A percentile compares a stretch with the other conserved stretches of the same genome.
phyloP scores from a whole-genome alignment of 2,329 filamentous ascomycete species.

The Colletotrichum coccodes region DNA sequence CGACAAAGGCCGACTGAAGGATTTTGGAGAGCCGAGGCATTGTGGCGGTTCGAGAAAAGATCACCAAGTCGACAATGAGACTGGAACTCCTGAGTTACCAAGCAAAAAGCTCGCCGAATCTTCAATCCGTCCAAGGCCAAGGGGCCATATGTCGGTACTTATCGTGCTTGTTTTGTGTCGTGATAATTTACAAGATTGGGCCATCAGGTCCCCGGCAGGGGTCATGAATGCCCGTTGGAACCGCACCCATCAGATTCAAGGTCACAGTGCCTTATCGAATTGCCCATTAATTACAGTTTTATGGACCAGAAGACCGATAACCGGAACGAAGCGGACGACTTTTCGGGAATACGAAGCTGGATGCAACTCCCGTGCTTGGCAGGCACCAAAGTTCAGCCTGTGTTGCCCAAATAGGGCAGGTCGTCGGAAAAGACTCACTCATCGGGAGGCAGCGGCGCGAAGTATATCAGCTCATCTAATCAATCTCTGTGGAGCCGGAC shows the following conservation, averaged over 20 bases:
- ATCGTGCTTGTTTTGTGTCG: not conserved
- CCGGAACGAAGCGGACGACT: not conserved
- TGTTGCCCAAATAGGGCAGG: slow-evolving; percentile 18
- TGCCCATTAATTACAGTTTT: not conserved
- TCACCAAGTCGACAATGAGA: not conserved
- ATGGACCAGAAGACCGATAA: slow-evolving; percentile 4
- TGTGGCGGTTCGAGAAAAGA: not conserved
- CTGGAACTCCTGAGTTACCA: too few relatives aligned
- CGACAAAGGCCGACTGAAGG: not conserved
- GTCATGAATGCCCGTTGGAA: not conserved
- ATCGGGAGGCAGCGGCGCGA: not conserved
- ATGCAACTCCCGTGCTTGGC: slow-evolving; percentile 9
- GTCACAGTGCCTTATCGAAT: not conserved
- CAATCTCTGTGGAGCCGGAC: slow-evolving; percentile 8
- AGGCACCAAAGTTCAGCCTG: not conserved
- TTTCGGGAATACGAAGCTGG: not conserved
- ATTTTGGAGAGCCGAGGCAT: not conserved
- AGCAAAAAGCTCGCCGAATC: too few relatives aligned
- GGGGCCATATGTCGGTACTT: not conserved
- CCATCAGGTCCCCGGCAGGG: not conserved
- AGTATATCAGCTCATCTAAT: slow-evolving; percentile 31
- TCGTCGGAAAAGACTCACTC: slow-evolving; percentile 8
- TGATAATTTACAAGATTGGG: not conserved
- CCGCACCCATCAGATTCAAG: not conserved
- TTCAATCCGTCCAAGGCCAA: not conserved